Conservation (phyloP, 176 grass and related monocot genomes). For the Oryza brachyantha region DNA sequence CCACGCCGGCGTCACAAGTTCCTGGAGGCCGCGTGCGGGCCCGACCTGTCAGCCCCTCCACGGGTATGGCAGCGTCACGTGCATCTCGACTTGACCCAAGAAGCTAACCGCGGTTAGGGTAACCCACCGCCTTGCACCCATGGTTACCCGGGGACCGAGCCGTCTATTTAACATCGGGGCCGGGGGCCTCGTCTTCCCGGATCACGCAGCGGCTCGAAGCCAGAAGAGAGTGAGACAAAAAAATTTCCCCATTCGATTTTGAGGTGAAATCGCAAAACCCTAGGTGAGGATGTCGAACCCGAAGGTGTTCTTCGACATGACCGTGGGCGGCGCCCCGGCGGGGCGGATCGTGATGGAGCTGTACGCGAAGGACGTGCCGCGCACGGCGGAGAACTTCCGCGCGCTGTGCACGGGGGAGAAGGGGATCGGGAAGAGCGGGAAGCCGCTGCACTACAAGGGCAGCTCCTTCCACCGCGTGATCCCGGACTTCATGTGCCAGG, state of each 20-base stretch:
- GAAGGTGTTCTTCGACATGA: slow-evolving; percentile 71
- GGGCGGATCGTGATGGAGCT: slow-evolving; percentile 77
- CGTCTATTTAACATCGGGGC: slow-evolving; percentile 43
- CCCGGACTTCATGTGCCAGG: slow-evolving; percentile 83
- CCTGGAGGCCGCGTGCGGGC: neutral
- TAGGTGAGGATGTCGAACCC: slow-evolving; percentile 41
- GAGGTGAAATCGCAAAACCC: neutral
- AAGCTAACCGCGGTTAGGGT: neutral
- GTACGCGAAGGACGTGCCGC: slow-evolving; percentile 30
- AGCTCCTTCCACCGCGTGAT: slow-evolving; percentile 70
- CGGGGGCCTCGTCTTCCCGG: neutral
- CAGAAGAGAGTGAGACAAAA: neutral
- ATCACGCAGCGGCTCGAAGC: neutral
- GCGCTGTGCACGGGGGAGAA: slow-evolving; percentile 82
- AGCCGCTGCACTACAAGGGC: slow-evolving; percentile 71
- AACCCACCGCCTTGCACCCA: neutral
- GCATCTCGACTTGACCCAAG: neutral
- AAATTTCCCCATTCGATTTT: no score
- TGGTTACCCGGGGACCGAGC: neutral
- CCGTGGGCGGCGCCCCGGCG: slow-evolving; percentile 23
- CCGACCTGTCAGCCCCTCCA: neutral
- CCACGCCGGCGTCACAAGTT: neutral
- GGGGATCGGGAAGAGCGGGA: slow-evolving; percentile 36
- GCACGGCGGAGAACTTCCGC: slow-evolving; percentile 73
- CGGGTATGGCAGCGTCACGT: neutral